Percentiles rank a stretch among this genome's conserved stretches.
phyloP scores from a whole-genome alignment of 352 stramenopile species.

The Pythium phragmitis region DNA sequence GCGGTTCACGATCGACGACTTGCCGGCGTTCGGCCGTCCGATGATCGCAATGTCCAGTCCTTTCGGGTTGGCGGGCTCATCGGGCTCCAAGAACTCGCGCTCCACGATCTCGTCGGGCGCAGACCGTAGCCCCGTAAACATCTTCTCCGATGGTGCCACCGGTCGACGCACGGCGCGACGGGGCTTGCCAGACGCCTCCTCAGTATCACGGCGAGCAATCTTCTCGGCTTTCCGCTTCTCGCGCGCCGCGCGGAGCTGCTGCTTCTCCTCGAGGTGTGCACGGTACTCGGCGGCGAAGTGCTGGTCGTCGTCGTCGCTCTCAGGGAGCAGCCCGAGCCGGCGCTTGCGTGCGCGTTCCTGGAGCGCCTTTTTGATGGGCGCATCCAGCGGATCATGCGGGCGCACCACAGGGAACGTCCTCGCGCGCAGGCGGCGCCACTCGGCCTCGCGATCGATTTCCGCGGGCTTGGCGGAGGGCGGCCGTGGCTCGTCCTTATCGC shows the following conservation, averaged over 20 bases:
- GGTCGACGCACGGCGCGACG: conserved; percentile 17
- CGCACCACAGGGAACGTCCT: conserved; percentile 24
- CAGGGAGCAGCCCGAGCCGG: conserved; percentile 26
- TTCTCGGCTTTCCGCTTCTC: conserved; percentile 11
- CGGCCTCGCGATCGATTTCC: conserved; percentile 21
- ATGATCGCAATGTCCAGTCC: conserved; percentile 81
- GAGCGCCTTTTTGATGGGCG: conserved; percentile 26
- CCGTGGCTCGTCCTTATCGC: conserved; percentile 12
- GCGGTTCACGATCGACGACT: conserved; percentile 85
- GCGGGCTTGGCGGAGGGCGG: neutral
- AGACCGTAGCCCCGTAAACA: conserved; percentile 63
- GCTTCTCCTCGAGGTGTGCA: conserved; percentile 16
- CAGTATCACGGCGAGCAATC: conserved; percentile 6
- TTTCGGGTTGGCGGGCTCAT: conserved; percentile 63
- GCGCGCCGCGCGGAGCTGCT: conserved; percentile 20
- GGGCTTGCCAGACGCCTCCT: neutral
- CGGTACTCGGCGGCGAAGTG: conserved; percentile 19
- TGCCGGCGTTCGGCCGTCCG: conserved; percentile 83
- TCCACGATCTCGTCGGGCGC: conserved; percentile 67
- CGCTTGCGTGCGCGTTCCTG: conserved; percentile 27
- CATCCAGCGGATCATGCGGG: conserved; percentile 23
- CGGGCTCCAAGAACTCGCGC: conserved; percentile 69
- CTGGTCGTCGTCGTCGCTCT: conserved; percentile 28
- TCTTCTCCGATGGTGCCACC: conserved; percentile 48
- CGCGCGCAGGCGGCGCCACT: conserved; percentile 28